A percentile compares a stretch with the other conserved stretches of the same genome.
Conservation (phyloP, 1,284 basidiomycete genomes). For the Retiboletus fuscus region DNA sequence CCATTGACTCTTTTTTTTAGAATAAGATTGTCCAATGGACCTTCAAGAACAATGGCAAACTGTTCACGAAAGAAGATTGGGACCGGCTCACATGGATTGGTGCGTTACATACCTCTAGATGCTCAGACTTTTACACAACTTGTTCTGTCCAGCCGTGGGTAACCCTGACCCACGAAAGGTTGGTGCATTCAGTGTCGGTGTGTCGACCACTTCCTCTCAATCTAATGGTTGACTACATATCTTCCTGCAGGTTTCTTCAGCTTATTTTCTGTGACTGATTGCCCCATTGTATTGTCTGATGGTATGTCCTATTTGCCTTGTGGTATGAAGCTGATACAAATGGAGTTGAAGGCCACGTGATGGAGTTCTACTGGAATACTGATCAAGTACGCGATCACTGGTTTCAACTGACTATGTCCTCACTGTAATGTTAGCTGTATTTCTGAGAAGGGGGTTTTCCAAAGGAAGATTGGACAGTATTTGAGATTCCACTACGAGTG, state of each 20-base stretch:
- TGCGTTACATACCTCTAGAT: conserved; percentile 44
- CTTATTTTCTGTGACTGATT: conserved; percentile 4
- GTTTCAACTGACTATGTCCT: not conserved
- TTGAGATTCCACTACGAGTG: conserved; percentile 89
- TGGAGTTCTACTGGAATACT: not conserved
- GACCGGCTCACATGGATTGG: conserved; percentile 86
- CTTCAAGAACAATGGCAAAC: conserved; percentile 88
- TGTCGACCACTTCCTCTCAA: conserved; percentile 62
- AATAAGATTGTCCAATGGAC: conserved; percentile 76
- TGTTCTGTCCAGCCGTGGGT: conserved; percentile 66
- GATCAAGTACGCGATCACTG: not conserved
- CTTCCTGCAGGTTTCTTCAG: not conserved
- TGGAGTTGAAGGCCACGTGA: not conserved
- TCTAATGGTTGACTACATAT: not conserved
- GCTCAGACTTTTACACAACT: not conserved
- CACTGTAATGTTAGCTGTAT: not conserved
- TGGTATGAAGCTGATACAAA: not conserved
- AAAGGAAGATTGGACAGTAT: conserved; percentile 76
- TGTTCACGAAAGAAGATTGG: conserved; percentile 87
- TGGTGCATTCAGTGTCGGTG: conserved; percentile 62
- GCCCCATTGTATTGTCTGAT: not conserved
- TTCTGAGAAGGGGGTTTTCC: conserved; percentile 74
- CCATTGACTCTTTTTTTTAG: not conserved
- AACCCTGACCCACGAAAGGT: conserved; percentile 81
- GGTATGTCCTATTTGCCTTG: not conserved